Evolutionary conservation across 2,329 filamentous ascomycete species (phyloP), one percentile per base, ranked within the genome.

Genomic region (Fusarium gaditjirri): DNA sequence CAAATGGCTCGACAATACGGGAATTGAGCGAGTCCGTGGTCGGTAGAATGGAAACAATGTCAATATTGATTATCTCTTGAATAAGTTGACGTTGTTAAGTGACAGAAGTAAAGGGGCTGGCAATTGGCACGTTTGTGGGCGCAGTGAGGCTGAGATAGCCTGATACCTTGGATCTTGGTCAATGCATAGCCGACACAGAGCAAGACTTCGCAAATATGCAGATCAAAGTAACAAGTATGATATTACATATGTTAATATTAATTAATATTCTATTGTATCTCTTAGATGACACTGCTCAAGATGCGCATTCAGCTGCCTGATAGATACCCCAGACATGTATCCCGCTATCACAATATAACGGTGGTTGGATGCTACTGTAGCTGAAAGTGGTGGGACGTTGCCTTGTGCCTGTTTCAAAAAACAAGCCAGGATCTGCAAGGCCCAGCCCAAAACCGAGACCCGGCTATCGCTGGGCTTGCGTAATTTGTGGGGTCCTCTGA

Each of bases 291-390:
- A n/a, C 25, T 50, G 27, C 23, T 55, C 55, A 53, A 52, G 46
- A 52, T 50, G 38, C 55, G 19, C 49, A 59, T 63, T 58, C n/a
- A 31, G n/a, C 19, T 61, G 21, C 39, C 47, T 13, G 27, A 47
- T 43, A 17, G 21, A 52, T 41, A 33, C 57, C 41, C 47, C 25
- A 41, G 41, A 17, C 16, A 68, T 50, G 78, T 80, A 78, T 70
- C 68, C 63, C 68, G 47, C 69, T 78, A 80, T 69, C 78, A 75
- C 21, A 39, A 73, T 42, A 62, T 78, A 76, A 79, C 76, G 75
- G 43, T 39, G 46, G 56, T 65, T 17, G 31, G 61, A 66, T 38
- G 55, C 38, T 39, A 61, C 35, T 43, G 39, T 46, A 27, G 39
- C 41, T 62, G 36, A 41, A 53, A 36, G 60, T 70, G 50, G 44